phyloP scores from a whole-genome alignment of 768 basidiomycete species.

The Holtermanniella nyarrowii region DNA sequence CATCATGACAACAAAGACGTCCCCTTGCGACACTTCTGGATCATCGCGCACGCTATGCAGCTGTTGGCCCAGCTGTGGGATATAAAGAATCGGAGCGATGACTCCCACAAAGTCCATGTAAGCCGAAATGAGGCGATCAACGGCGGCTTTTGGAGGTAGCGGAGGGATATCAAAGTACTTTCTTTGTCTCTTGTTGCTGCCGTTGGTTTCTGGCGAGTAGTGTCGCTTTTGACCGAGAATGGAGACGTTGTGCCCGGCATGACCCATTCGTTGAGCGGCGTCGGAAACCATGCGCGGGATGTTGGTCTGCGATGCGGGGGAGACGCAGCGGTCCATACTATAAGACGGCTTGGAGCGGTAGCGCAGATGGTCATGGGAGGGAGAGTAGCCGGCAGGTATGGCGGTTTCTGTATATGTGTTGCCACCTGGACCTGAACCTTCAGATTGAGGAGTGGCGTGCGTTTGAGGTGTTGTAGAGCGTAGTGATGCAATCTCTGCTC shows the following conservation, averaged over 20 bases:
- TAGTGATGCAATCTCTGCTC: conserved; percentile 32
- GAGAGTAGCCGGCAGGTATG: background rate
- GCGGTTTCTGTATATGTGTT: background rate
- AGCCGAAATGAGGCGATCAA: conserved; percentile 39
- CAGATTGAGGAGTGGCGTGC: background rate
- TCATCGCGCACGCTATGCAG: conserved; percentile 36
- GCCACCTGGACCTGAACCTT: background rate
- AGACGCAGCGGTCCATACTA: background rate
- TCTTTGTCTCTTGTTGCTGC: background rate
- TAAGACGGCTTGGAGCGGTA: background rate
- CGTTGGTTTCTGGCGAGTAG: background rate
- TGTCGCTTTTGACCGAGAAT: conserved; percentile 3
- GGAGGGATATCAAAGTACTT: conserved; percentile 33
- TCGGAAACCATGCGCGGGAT: conserved; percentile 34
- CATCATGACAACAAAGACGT: conserved; percentile 43
- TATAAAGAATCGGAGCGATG: conserved; percentile 41
- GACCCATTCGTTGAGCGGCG: conserved; percentile 31
- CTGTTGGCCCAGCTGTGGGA: conserved; percentile 39
- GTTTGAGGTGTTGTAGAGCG: background rate
- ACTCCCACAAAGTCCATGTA: conserved; percentile 43
- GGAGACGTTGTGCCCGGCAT: conserved; percentile 15
- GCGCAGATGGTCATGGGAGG: background rate
- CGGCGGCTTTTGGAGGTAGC: conserved; percentile 39
- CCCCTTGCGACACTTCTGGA: conserved; percentile 35
- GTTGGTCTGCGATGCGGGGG: conserved; percentile 2